Evolutionary conservation across 139 green algal genomes (phyloP), one percentile per base, ranked within the genome.

Genomic region (Raphidocelis subcapitata): DNA sequence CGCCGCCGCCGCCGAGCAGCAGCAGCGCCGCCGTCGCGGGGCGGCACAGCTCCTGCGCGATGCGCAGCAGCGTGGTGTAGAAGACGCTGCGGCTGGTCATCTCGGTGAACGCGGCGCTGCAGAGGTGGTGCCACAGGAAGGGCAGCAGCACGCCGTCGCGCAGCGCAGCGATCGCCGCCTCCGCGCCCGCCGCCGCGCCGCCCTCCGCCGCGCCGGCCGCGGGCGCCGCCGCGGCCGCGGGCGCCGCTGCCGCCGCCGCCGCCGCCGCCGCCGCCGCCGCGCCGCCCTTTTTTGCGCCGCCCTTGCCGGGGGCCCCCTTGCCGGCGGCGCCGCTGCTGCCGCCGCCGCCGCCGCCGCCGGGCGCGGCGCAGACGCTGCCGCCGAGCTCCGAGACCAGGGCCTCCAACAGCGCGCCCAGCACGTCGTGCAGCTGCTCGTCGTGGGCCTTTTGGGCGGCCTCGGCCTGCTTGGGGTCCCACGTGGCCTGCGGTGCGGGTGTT

Each of bases 371-470:
- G 26, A 51, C 46, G 24, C 33, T n/a, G 3, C 32, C 65, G n/a
- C 62, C 73, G 52, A 86, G 69, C 54, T 82, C 71, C 29, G 44
- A 2, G 24, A 47, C 47, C 73, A 91, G 63, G 15, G 73, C 77
- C 0, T 5, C 5, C 0, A 35, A 61, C 62, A 93, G 73, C 1
- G 62, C 35, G 29, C 66, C 67, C 36, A 93, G 69, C 62, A 92
- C 36, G 35, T 29, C 66, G 23, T 69, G 69, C n/a, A 90, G 75
- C 81, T 94, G 86, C 23, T 80, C 67, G 65, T 94, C 89, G 0
- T 85, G 82, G 0, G 89, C 88, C 8, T 76, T 72, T 73, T 94
- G 89, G 32, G 88, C 85, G 5, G 81, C 79, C 56, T 81, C 77
- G 3, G 80, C 60, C 41, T 72, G 67, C 63, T 81, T 84, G 5